Conservation (phyloP, 108 stramenopile genomes). For the Skeletonema potamos region DNA sequence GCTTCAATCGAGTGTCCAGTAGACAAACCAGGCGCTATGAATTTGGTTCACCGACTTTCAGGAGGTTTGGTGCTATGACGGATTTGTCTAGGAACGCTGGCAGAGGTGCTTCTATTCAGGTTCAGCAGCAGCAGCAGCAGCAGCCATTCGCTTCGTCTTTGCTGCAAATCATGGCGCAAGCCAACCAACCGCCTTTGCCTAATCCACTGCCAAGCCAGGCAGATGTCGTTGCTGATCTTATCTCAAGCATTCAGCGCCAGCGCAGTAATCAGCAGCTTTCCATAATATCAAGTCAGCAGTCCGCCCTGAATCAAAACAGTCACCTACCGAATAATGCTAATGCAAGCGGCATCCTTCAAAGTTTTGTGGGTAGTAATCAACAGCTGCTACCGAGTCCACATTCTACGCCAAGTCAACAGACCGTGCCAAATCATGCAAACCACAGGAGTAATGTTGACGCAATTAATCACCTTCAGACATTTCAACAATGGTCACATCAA, state of each 20-base stretch:
- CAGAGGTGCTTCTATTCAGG: background rate
- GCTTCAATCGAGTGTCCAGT: background rate
- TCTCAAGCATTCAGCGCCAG: background rate
- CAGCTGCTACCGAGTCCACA: too few species aligned
- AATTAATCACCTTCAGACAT: background rate
- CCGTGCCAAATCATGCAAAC: background rate
- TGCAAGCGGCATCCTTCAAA: too few species aligned
- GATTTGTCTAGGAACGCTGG: background rate
- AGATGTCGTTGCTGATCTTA: background rate
- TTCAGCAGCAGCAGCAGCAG: background rate
- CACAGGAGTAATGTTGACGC: background rate
- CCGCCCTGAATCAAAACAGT: too few species aligned
- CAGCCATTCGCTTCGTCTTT: background rate
- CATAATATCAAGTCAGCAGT: background rate
- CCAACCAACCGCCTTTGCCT: background rate
- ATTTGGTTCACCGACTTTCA: background rate
- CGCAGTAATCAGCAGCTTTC: background rate
- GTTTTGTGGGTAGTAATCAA: too few species aligned
- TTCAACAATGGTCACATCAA: background rate
- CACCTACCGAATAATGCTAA: too few species aligned
- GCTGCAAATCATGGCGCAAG: background rate
- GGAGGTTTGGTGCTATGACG: background rate
- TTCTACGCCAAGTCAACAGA: background rate
- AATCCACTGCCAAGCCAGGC: background rate
- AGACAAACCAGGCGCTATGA: background rate